These are phyloP conservation scores for Theobroma cacao DNA, from an alignment of 345 rosid species.

Conservation along the genomic window DNA sequence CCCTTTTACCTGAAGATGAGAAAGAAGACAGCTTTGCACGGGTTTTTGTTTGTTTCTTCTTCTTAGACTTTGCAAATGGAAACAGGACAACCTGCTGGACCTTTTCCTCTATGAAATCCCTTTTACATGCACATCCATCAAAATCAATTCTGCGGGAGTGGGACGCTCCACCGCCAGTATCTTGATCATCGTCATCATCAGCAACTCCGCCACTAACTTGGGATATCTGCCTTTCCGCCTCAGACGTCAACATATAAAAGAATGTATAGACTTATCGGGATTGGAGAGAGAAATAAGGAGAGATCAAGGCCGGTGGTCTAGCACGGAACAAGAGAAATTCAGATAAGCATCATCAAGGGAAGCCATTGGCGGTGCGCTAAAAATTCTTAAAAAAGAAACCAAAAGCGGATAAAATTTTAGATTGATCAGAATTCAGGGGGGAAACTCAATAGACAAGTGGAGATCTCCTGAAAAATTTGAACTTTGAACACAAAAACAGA, in stretches of 20 bases:
- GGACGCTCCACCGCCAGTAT: not conserved
- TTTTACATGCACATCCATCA: not conserved
- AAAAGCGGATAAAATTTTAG: not conserved
- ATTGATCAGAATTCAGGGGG: not conserved
- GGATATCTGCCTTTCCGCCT: not conserved
- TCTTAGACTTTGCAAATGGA: conserved; percentile 20
- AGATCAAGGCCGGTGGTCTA: not conserved
- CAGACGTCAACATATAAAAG: not conserved
- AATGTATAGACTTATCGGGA: not conserved
- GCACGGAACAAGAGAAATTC: not conserved
- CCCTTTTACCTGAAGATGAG: conserved; percentile 17
- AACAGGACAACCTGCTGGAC: conserved; percentile 17
- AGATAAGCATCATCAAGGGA: not conserved
- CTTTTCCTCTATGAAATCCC: not conserved
- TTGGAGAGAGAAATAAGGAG: not conserved
- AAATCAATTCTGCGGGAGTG: not conserved
- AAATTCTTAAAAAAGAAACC: not conserved
- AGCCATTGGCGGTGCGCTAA: not conserved
- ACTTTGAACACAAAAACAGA: not conserved
- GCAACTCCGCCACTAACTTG: not conserved
- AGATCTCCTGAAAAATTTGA: not conserved
- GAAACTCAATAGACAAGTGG: not conserved
- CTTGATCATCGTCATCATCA: not conserved
- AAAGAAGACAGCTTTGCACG: not conserved
- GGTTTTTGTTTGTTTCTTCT: not conserved